phyloP scores from a whole-genome alignment of 2,329 filamentous ascomycete genomes.

The Scedosporium aurantiacum region DNA sequence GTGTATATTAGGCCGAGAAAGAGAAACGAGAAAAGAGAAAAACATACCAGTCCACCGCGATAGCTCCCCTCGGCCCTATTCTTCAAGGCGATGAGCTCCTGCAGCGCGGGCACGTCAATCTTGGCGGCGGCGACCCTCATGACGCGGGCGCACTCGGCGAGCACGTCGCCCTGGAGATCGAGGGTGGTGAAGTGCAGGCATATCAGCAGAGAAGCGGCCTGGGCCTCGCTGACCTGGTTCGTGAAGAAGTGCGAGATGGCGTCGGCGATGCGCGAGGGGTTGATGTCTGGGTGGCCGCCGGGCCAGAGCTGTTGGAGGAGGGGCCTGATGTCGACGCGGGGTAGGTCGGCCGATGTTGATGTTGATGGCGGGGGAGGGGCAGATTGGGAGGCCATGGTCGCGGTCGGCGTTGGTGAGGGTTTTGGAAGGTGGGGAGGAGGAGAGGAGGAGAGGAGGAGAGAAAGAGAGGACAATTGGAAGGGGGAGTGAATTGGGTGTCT shows the following conservation, averaged over 20 bases:
- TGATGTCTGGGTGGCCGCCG: conserved; percentile 37
- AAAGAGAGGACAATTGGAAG: background rate
- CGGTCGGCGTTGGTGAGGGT: background rate
- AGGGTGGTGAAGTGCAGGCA: conserved; percentile 83
- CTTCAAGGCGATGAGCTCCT: conserved; percentile 46
- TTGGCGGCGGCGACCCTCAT: conserved; percentile 73
- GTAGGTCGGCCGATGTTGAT: conserved; percentile 11
- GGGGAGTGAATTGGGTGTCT: too few relatives aligned
- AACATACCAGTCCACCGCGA: conserved; percentile 66
- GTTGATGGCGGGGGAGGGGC: conserved; percentile 14
- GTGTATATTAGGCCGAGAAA: background rate
- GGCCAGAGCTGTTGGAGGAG: conserved; percentile 66
- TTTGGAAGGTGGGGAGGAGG: too few relatives aligned
- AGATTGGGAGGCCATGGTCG: conserved; percentile 20
- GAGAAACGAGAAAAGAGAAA: background rate
- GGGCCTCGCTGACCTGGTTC: conserved; percentile 75
- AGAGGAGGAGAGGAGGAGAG: background rate
- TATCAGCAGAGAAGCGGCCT: conserved; percentile 78
- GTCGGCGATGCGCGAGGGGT: conserved; percentile 73
- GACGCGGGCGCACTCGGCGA: conserved; percentile 69
- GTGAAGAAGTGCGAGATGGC: conserved; percentile 88
- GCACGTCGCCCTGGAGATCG: conserved; percentile 73
- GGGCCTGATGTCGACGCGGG: conserved; percentile 51
- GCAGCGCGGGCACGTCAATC: conserved; percentile 55
- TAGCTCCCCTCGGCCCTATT: conserved; percentile 63